These are phyloP conservation scores for Endotrypanum monterogeii DNA, from an alignment of 208 protist species.

Conservation along the genomic window DNA sequence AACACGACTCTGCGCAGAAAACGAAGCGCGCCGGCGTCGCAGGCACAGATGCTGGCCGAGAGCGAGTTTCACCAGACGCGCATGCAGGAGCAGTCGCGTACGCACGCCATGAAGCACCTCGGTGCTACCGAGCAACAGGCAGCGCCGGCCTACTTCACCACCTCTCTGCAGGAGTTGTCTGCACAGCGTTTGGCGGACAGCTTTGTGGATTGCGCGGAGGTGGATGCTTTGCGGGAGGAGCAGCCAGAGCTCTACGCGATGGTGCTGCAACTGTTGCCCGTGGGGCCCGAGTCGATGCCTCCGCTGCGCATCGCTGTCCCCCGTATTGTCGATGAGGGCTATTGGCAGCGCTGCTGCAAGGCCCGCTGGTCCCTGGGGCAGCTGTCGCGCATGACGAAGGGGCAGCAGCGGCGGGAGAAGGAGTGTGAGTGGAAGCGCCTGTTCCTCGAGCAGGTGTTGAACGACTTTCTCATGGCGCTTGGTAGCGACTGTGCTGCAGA, in stretches of 20 bases:
- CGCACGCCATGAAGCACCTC: conserved; percentile 20
- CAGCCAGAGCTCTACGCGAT: conserved; percentile 62
- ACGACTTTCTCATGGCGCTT: conserved; percentile 72
- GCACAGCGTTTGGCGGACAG: conserved; percentile 68
- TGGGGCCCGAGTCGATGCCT: conserved; percentile 35
- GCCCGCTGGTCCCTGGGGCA: conserved; percentile 85
- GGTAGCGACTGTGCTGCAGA: conserved; percentile 19
- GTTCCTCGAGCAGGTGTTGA: conserved; percentile 78
- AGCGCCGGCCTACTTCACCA: conserved; percentile 73
- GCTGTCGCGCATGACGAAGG: conserved; percentile 45
- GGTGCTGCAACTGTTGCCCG: conserved; percentile 63
- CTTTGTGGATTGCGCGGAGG: conserved; percentile 56
- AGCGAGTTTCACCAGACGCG: conserved; percentile 78
- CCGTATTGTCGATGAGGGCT: conserved; percentile 45
- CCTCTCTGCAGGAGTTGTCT: conserved; percentile 71
- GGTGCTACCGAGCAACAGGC: conserved; percentile 32
- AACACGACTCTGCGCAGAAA: conserved; percentile 15
- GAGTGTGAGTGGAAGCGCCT: conserved; percentile 83
- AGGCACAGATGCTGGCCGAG: conserved; percentile 5
- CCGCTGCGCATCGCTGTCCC: conserved; percentile 57
- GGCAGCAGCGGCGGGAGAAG: conserved; percentile 40
- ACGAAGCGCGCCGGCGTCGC: conserved; percentile 3
- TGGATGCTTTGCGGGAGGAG: conserved; percentile 61
- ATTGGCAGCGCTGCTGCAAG: conserved; percentile 75
- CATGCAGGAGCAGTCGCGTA: conserved; percentile 47